Percentiles rank a stretch among this genome's conserved stretches.
Conservation (phyloP, 176 grass and related monocot species). For the Triticum turgidum region DNA sequence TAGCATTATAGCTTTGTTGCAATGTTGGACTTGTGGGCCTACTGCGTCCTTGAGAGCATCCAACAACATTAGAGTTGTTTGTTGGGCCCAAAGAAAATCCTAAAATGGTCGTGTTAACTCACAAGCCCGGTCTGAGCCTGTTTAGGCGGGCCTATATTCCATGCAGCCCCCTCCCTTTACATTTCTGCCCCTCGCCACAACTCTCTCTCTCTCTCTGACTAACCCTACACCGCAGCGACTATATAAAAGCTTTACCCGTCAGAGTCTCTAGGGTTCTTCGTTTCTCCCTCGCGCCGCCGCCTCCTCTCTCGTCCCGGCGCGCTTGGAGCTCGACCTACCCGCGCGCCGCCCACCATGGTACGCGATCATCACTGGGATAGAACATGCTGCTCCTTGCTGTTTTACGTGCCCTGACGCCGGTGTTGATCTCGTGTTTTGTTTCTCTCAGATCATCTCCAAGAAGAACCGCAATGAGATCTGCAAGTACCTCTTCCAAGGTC, state of each 20-base stretch:
- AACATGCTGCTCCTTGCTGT: background rate
- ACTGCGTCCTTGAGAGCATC: too few species aligned
- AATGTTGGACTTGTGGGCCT: too few species aligned
- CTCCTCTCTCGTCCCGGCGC: background rate
- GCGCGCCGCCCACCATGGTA: slow-evolving; percentile 50
- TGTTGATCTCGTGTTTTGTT: slow-evolving; percentile 9
- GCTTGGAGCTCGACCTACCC: slow-evolving; percentile 13
- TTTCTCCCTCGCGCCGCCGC: slow-evolving; percentile 32
- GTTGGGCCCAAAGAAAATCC: too few species aligned
- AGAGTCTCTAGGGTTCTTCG: slow-evolving; percentile 50
- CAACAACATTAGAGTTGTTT: too few species aligned
- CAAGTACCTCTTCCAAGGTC: slow-evolving; percentile 99
- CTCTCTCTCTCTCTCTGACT: background rate
- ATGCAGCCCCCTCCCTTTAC: background rate
- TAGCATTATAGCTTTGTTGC: too few species aligned
- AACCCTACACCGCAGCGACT: slow-evolving; percentile 34
- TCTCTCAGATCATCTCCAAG: slow-evolving; percentile 88
- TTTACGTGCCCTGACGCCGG: background rate
- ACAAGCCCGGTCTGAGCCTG: background rate
- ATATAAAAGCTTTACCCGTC: slow-evolving; percentile 34
- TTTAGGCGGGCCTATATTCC: background rate
- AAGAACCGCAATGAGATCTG: slow-evolving; percentile 98
- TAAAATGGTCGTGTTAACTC: too few species aligned
- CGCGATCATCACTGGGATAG: background rate
- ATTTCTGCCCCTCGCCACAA: background rate